These are phyloP conservation scores for Begonia loranthoides DNA, from an alignment of 306 rosid species.

Conservation along the genomic window DNA sequence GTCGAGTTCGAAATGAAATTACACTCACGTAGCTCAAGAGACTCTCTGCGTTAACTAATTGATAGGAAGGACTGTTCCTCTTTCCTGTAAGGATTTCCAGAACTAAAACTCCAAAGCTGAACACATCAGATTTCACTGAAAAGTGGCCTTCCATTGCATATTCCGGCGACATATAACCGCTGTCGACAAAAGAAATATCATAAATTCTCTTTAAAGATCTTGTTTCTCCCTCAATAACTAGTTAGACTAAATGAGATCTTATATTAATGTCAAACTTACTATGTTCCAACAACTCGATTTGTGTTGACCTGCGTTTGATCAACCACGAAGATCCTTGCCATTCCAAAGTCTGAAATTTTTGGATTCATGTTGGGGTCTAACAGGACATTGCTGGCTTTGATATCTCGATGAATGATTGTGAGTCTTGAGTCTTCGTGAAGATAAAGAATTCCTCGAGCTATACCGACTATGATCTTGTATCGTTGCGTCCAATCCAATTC, in stretches of 20 bases:
- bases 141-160: slow-evolving; percentile 10
- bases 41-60: neutral
- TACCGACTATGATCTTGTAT: slow-evolving; percentile 16
- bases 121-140: slow-evolving; percentile 10
- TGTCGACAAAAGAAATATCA: neutral
- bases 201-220: no score
- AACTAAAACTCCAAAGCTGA: slow-evolving; percentile 15
- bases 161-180: slow-evolving; percentile 15
- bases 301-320: slow-evolving; percentile 19
- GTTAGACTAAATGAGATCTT: no score
- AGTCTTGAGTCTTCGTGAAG: slow-evolving; percentile 26
- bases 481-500: slow-evolving; percentile 17
- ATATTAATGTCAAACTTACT: neutral
- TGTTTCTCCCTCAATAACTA: no score
- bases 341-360: slow-evolving; percentile 24
- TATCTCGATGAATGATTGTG: slow-evolving; percentile 23
- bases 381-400: slow-evolving; percentile 22
- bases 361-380: slow-evolving; percentile 18
- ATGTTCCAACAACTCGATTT: slow-evolving; percentile 9
- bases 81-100: slow-evolving; percentile 14
- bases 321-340: slow-evolving; percentile 12
- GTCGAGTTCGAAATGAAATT: no score
- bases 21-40: slow-evolving; percentile 11
- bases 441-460: slow-evolving; percentile 18
- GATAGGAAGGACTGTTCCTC: slow-evolving; percentile 7